These are phyloP conservation scores for Citropsis articulata DNA, from an alignment of 345 rosid genomes.

Conservation along the genomic window DNA sequence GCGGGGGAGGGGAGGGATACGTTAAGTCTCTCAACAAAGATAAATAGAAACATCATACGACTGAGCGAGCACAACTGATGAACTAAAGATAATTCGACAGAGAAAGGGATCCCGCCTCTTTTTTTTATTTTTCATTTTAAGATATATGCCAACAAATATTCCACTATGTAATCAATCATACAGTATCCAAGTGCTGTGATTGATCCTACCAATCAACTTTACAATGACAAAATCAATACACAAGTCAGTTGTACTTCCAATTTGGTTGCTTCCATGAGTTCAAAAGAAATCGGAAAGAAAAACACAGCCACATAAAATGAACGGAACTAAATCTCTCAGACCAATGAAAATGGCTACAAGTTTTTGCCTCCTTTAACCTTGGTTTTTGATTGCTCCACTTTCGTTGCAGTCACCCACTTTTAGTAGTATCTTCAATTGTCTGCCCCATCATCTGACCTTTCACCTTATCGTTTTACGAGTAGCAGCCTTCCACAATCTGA, in stretches of 20 bases:
- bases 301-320: conserved; percentile 12
- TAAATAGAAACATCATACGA: not conserved
- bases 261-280: not conserved
- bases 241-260: conserved; percentile 9
- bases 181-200: conserved; percentile 7
- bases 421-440: not conserved
- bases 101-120: not conserved
- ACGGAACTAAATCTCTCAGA: not conserved
- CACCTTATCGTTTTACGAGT: not conserved
- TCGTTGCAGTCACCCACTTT: not conserved
- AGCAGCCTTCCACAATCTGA: conserved; percentile 7
- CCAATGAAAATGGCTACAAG: not conserved
- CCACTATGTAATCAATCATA: conserved; percentile 15
- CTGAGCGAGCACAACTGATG: not conserved
- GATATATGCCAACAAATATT: conserved; percentile 17
- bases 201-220: conserved; percentile 24
- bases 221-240: conserved; percentile 25
- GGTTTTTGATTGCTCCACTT: not conserved
- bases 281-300: not conserved
- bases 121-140: not conserved
- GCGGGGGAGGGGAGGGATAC: no score
- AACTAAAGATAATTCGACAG: not conserved
- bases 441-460: not conserved
- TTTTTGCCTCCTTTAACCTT: conserved; percentile 8
- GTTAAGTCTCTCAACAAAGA: not conserved